Base-by-base conservation (phyloP, 2,329 filamentous ascomycete species). In the Grosmannia huntii region DNA sequence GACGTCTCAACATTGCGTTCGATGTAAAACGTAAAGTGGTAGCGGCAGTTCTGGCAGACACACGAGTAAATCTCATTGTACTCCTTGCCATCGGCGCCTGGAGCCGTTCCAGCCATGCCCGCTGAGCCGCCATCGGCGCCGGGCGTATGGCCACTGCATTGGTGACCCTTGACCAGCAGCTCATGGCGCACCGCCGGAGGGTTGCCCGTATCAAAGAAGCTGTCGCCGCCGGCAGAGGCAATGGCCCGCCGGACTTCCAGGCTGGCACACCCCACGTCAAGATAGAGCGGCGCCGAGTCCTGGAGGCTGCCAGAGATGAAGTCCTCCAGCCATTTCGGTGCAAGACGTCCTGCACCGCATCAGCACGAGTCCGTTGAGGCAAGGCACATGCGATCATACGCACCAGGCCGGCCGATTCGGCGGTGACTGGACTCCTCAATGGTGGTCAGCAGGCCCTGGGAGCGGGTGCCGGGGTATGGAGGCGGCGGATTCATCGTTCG, bases 21-120 rank as follows among this genome's bases (percentile, higher is more conserved):
- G 50, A 68, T 62, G 55, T 63, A 63, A 57, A 71, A 67, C 36
- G 65, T 63, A 53, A 69, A 70, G 60, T 71, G 69, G 53, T 69
- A 65, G 21, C 68, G 68, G 58, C 69, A 71, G 49, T 62, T 64
- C 23, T 64, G 63, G 62, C 69, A 71, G 58, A 70, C 64, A 55
- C 67, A 68, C 10, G 67, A 65, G 25, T 67, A 60, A 12, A 63
- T 57, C 28, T 62, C 61, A n/a, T 59, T 52, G 49, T 58, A 59
- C 27, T 52, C 57, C 3, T 33, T 25, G 25, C 60, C 60, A 44
- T 63, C 60, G 16, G 63, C 60, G n/a, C 58, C 58, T 5, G 53
- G 57, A 1, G 55, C 31, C 14, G 21, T 19, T 5, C 36, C 59
- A 7, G 51, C 21, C 2, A 23, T 11, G 11, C n/a, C 46, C 7